These are phyloP conservation scores for Populus ilicifolia DNA, from an alignment of 345 rosid species.

Conservation along the genomic window DNA sequence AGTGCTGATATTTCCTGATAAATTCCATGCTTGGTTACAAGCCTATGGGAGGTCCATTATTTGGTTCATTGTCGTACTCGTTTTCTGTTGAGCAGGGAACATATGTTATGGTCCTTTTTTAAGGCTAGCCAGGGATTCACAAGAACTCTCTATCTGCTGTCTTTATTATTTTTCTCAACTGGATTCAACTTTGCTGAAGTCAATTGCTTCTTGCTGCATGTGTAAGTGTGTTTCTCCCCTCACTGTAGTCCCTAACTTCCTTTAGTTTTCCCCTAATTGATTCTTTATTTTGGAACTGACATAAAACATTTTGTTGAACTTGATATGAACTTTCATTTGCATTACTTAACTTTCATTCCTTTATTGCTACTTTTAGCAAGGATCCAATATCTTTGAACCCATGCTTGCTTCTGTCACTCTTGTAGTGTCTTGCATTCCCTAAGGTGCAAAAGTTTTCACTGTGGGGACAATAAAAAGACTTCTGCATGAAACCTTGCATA, in stretches of 20 bases:
- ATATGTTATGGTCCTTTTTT: constrained; percentile 63
- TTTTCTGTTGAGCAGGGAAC: constrained; percentile 42
- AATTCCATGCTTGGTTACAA: constrained; percentile 7
- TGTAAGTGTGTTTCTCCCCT: constrained; percentile 37
- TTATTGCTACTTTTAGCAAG: not conserved
- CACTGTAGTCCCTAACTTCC: not conserved
- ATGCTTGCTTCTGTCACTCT: not conserved
- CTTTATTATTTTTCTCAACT: constrained; percentile 61
- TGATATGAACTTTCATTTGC: not conserved
- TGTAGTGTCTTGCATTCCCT: not conserved
- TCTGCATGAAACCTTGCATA: not conserved
- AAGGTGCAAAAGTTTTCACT: not conserved
- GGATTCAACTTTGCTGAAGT: constrained; percentile 46
- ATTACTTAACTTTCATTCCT: not conserved
- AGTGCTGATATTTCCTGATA: not conserved
- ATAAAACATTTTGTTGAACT: not conserved
- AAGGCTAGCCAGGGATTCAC: constrained; percentile 56
- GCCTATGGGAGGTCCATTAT: not conserved
- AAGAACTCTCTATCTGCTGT: constrained; percentile 59
- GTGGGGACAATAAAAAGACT: not conserved
- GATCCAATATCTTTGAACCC: not conserved
- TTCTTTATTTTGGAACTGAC: not conserved
- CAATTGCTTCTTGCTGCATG: constrained; percentile 63
- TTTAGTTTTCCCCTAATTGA: not conserved
- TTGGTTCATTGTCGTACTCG: constrained; percentile 1